Percentiles rank a stretch among this genome's conserved stretches.
Evolutionary conservation across 805 yeast genomes (phyloP).

Genomic region (Kluyveromyces nonfermentans): DNA sequence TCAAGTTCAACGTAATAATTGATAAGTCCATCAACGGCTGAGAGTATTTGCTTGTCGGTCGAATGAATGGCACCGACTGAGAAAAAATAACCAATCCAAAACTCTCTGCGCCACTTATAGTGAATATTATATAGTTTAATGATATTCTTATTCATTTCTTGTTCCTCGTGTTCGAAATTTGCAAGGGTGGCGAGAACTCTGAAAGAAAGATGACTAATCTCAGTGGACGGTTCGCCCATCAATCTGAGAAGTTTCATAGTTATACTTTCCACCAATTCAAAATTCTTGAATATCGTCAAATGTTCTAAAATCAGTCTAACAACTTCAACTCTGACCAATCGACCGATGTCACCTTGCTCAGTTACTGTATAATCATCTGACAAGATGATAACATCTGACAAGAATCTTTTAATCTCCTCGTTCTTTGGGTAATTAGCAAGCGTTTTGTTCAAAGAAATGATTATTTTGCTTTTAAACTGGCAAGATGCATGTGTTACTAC

Average conservation of each 20-base stretch:
- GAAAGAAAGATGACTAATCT: constrained; percentile 33
- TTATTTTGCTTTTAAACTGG: constrained; percentile 12
- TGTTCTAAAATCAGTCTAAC: constrained; percentile 33
- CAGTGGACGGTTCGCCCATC: constrained; percentile 55
- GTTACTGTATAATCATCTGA: constrained; percentile 73
- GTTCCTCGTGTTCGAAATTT: constrained; percentile 23
- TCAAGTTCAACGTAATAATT: constrained; percentile 17
- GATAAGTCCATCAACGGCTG: constrained; percentile 34
- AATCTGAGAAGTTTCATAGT: constrained; percentile 41
- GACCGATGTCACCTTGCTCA: constrained; percentile 88
- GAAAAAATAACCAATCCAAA: constrained; percentile 48
- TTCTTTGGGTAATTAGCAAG: neutral
- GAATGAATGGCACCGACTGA: constrained; percentile 52
- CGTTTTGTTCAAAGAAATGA: constrained; percentile 7
- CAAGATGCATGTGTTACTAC: constrained; percentile 7
- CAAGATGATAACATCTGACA: constrained; percentile 25
- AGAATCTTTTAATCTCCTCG: neutral
- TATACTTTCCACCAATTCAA: constrained; percentile 11
- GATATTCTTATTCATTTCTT: constrained; percentile 17
- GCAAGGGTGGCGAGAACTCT: constrained; percentile 8
- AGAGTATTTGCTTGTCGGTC: constrained; percentile 35
- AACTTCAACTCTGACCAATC: constrained; percentile 50
- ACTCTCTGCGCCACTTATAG: constrained; percentile 21
- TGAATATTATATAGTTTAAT: constrained; percentile 9
- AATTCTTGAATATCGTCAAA: constrained; percentile 4